phyloP scores from a whole-genome alignment of 148 eudicot genomes.

The Cornus florida region DNA sequence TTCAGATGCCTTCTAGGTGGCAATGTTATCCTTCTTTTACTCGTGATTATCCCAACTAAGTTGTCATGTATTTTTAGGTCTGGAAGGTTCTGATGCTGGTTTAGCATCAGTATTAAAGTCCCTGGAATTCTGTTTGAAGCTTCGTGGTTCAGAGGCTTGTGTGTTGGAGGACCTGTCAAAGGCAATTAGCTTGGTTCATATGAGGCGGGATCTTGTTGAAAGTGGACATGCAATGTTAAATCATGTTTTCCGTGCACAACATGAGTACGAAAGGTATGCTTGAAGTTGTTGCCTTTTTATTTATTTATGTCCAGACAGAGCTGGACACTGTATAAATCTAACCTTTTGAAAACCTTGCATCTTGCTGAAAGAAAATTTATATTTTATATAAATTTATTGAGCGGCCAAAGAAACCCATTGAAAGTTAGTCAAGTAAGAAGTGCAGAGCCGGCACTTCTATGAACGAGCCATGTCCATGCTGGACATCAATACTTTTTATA shows the following conservation, averaged over 20 bases:
- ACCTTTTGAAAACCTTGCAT: not conserved
- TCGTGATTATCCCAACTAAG: slow-evolving; percentile 2
- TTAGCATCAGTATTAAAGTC: slow-evolving; percentile 83
- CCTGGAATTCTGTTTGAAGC: slow-evolving; percentile 82
- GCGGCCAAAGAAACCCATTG: not conserved
- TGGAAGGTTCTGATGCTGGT: slow-evolving; percentile 81
- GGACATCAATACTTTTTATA: not conserved
- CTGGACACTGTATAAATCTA: not conserved
- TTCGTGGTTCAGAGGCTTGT: slow-evolving; percentile 91
- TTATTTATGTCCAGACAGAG: not conserved
- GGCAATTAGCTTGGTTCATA: slow-evolving; percentile 89
- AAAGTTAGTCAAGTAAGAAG: not conserved
- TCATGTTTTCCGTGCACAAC: slow-evolving; percentile 83
- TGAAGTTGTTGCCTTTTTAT: not conserved
- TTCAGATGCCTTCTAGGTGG: not conserved
- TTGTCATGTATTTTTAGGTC: slow-evolving; percentile 32
- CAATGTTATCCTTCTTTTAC: not conserved
- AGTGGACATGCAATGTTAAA: slow-evolving; percentile 91
- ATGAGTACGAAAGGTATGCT: slow-evolving; percentile 82
- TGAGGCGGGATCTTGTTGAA: slow-evolving; percentile 87
- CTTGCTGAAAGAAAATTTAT: not conserved
- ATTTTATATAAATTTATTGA: not conserved
- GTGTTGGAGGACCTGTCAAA: slow-evolving; percentile 91
- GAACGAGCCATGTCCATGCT: too few species aligned
- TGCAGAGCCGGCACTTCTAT: not conserved